Conservation (phyloP, 2,329 filamentous ascomycete species). For the Chrysoporthe puriensis region DNA sequence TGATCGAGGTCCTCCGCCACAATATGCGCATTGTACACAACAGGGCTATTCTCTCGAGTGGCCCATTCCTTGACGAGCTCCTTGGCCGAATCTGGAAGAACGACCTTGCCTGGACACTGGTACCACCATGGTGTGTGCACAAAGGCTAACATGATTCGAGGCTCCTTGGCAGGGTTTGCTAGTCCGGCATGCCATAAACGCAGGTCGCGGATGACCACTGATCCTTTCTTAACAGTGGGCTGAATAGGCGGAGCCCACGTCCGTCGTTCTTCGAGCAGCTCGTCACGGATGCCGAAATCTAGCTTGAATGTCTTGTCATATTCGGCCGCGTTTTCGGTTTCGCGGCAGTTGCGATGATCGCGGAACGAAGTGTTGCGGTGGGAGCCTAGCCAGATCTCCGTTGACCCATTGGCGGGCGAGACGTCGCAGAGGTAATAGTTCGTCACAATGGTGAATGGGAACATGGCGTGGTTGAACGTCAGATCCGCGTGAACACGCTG, state of each 20-base stretch:
- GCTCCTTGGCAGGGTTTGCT: constrained; percentile 47
- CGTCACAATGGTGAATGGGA: constrained; percentile 51
- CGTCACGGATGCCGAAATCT: constrained; percentile 36
- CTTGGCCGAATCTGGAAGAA: constrained; percentile 21
- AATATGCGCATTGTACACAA: constrained; percentile 29
- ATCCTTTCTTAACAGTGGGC: constrained; percentile 46
- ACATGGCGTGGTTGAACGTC: constrained; percentile 50
- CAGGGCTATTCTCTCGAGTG: constrained; percentile 9
- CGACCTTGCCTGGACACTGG: constrained; percentile 16
- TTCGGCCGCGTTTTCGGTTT: neutral
- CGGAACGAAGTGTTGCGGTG: constrained; percentile 44
- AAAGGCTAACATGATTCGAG: constrained; percentile 48
- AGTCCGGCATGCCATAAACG: constrained; percentile 55
- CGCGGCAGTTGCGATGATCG: constrained; percentile 32
- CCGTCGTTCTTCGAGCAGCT: constrained; percentile 38
- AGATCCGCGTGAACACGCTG: constrained; percentile 48
- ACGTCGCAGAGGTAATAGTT: constrained; percentile 52
- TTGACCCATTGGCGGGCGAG: constrained; percentile 49
- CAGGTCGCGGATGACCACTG: constrained; percentile 50
- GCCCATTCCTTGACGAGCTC: constrained; percentile 21
- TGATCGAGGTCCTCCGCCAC: constrained; percentile 33
- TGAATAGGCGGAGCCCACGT: constrained; percentile 42
- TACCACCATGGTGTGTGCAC: constrained; percentile 45
- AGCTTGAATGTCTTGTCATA: constrained; percentile 8
- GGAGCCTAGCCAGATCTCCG: constrained; percentile 55